Conservation (phyloP, 192 early-diverging fungal genomes). For the Helicostylum pulchrum region DNA sequence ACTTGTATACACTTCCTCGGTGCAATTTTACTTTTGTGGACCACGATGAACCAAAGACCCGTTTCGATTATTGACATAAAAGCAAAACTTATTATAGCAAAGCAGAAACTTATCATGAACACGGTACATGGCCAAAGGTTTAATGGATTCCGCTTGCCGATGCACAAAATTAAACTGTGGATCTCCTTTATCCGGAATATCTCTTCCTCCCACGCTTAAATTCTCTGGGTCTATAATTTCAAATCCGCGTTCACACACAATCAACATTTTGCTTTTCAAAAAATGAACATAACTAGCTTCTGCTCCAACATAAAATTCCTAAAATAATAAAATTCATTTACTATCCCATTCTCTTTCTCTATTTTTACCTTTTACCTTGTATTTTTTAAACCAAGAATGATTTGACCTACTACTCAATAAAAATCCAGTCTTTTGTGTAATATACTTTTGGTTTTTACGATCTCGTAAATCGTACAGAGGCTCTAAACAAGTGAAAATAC, state of each 20-base stretch:
- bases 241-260: constrained; percentile 92
- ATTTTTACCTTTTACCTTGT: constrained; percentile 19
- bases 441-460: constrained; percentile 22
- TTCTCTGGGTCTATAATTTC: constrained; percentile 90
- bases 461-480: constrained; percentile 29
- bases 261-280: constrained; percentile 80
- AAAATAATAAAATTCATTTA: no score
- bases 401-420: constrained; percentile 10
- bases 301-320: constrained; percentile 93
- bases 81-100: constrained; percentile 93
- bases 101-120: constrained; percentile 74
- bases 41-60: constrained; percentile 48
- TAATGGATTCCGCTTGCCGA: constrained; percentile 62
- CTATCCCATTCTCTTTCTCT: no score
- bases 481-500: constrained; percentile 23
- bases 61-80: constrained; percentile 81
- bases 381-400: constrained; percentile 26
- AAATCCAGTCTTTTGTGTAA: constrained; percentile 15
- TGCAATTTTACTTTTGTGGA: constrained; percentile 50
- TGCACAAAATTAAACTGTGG: constrained; percentile 77
- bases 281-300: constrained; percentile 88
- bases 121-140: constrained; percentile 84
- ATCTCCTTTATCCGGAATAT: constrained; percentile 80
- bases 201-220: constrained; percentile 68
- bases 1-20: constrained; percentile 53